Conservation (phyloP, 2,329 filamentous ascomycete genomes). For the Cladophialophora carrionii region DNA sequence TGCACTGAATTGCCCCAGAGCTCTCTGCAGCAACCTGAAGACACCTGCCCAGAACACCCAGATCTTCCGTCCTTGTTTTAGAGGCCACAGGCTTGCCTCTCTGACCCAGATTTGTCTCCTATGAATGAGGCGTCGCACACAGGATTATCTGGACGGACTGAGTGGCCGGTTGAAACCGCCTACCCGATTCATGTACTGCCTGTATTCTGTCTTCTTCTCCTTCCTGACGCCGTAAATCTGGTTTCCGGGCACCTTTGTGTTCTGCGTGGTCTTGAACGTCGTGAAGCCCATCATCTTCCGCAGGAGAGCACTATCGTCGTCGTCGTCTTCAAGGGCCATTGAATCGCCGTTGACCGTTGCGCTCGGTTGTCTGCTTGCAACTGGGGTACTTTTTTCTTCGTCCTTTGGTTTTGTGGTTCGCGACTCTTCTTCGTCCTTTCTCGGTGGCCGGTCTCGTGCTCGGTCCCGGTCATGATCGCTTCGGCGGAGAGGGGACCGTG, state of each 20-base stretch:
- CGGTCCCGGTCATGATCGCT: slow-evolving; percentile 30
- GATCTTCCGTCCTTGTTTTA: not conserved
- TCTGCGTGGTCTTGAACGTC: slow-evolving; percentile 82
- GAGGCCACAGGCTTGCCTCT: not conserved
- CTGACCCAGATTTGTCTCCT: not conserved
- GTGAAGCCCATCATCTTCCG: slow-evolving; percentile 87
- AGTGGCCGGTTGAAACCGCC: slow-evolving; percentile 57
- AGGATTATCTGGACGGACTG: slow-evolving; percentile 48
- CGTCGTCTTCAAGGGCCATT: slow-evolving; percentile 55
- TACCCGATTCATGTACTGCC: slow-evolving; percentile 81
- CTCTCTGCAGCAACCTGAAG: no score
- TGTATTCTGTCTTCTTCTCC: slow-evolving; percentile 91
- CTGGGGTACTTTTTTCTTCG: slow-evolving; percentile 8
- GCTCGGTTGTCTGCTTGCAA: slow-evolving; percentile 33
- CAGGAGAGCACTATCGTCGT: slow-evolving; percentile 71
- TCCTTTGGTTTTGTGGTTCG: slow-evolving; percentile 38
- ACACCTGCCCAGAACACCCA: not conserved
- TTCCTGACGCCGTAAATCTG: slow-evolving; percentile 79
- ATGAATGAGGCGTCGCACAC: not conserved
- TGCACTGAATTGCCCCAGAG: not conserved
- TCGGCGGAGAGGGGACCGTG: slow-evolving; percentile 44
- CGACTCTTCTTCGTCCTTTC: slow-evolving; percentile 42
- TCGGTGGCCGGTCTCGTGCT: slow-evolving; percentile 38
- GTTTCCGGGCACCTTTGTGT: slow-evolving; percentile 86
- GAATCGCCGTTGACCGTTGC: slow-evolving; percentile 32